Conservation (phyloP, 345 rosid genomes). For the Euphorbia peplus region DNA sequence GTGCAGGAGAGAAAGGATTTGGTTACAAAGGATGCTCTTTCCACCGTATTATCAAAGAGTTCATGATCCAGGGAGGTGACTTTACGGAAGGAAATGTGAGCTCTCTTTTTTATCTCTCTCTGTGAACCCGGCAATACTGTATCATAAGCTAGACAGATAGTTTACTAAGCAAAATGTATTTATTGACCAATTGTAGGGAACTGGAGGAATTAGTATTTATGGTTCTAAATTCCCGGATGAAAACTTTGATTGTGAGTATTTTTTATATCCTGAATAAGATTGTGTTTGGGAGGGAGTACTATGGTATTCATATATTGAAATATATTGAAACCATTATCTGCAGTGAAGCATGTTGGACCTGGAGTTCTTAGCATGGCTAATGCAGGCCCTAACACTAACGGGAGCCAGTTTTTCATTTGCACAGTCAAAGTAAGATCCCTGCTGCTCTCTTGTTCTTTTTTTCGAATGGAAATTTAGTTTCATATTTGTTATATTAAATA, state of each 20-base stretch:
- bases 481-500: background rate
- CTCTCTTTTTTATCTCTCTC: constrained; percentile 9
- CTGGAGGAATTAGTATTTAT: constrained; percentile 85
- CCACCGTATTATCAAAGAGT: constrained; percentile 86
- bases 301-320: constrained; percentile 11
- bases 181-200: constrained; percentile 50
- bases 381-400: constrained; percentile 90
- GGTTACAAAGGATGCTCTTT: constrained; percentile 86
- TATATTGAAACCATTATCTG: constrained; percentile 16
- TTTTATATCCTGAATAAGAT: background rate
- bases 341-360: constrained; percentile 89
- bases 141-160: background rate
- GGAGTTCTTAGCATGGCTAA: constrained; percentile 95
- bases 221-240: constrained; percentile 80
- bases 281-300: background rate
- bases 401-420: constrained; percentile 93
- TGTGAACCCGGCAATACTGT: background rate
- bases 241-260: constrained; percentile 62
- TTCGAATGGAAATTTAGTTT: constrained; percentile 1
- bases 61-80: constrained; percentile 98
- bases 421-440: constrained; percentile 59
- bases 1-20: constrained; percentile 80
- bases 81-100: constrained; percentile 76
- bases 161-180: constrained; percentile 15
- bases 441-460: constrained; percentile 12